phyloP scores from a whole-genome alignment of 805 yeast species.

The Sugiyamaella mastotermitis region DNA sequence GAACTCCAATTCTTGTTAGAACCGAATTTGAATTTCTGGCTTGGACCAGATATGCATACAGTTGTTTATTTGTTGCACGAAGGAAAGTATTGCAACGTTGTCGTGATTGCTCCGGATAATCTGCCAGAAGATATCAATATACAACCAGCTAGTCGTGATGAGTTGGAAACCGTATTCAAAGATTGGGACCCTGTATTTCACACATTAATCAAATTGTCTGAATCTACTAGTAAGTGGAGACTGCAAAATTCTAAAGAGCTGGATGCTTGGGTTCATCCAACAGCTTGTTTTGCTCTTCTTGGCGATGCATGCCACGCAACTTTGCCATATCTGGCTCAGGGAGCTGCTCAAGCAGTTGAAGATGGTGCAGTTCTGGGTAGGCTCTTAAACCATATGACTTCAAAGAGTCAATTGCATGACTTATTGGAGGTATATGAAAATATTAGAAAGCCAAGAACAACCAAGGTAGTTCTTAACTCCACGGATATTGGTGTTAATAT shows the following conservation, averaged over 20 bases:
- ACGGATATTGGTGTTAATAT: conserved; percentile 7
- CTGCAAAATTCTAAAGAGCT: conserved; percentile 25
- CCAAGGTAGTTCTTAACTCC: conserved; percentile 2
- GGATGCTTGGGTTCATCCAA: conserved; percentile 24
- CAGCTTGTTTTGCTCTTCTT: conserved; percentile 28
- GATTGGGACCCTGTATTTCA: conserved; percentile 27
- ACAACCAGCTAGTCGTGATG: background rate
- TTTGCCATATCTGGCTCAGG: conserved; percentile 30
- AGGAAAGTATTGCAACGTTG: conserved; percentile 4
- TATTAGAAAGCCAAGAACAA: conserved; percentile 9
- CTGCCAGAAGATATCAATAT: conserved; percentile 7
- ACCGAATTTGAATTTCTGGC: conserved; percentile 11
- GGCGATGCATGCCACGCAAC: conserved; percentile 36
- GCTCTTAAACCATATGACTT: background rate
- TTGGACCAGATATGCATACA: conserved; percentile 10
- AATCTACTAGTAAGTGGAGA: conserved; percentile 25
- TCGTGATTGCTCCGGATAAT: conserved; percentile 6
- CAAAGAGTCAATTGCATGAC: conserved; percentile 1
- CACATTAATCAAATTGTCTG: conserved; percentile 18
- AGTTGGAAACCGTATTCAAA: conserved; percentile 5
- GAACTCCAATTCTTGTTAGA: conserved; percentile 3
- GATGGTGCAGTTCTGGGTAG: conserved; percentile 15
- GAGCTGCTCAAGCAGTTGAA: conserved; percentile 31
- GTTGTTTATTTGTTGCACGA: conserved; percentile 7
- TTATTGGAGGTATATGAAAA: conserved; percentile 5